Evolutionary conservation across 2,329 filamentous ascomycete species (phyloP).

Genomic region (Aspergillus novofumigatus): DNA sequence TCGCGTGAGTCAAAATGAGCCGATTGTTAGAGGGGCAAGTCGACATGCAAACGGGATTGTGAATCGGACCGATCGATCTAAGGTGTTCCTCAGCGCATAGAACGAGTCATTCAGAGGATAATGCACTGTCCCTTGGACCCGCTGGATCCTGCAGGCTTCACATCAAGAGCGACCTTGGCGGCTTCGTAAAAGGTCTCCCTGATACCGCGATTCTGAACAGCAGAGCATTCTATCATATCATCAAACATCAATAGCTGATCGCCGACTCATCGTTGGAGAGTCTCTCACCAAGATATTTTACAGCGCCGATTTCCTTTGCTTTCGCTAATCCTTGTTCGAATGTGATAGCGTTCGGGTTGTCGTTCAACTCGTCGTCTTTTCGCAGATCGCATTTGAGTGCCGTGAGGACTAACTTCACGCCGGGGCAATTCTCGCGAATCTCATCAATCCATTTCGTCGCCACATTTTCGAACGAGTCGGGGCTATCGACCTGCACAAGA

Average conservation of each 20-base stretch:
- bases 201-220: slow-evolving; percentile 95
- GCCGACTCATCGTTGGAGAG: background rate
- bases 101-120: slow-evolving; percentile 28
- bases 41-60: no score
- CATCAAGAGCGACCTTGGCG: slow-evolving; percentile 76
- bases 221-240: slow-evolving; percentile 74
- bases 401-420: slow-evolving; percentile 89
- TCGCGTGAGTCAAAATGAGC: background rate
- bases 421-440: slow-evolving; percentile 95
- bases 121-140: slow-evolving; percentile 30
- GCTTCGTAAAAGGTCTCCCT: slow-evolving; percentile 99
- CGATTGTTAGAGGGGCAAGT: background rate
- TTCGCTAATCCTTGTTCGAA: slow-evolving; percentile 91
- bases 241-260: background rate
- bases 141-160: slow-evolving; percentile 38
- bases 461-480: slow-evolving; percentile 95
- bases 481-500: slow-evolving; percentile 68
- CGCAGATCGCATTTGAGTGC: slow-evolving; percentile 95
- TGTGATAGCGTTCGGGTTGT: slow-evolving; percentile 63
- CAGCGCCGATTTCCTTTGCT: slow-evolving; percentile 82
- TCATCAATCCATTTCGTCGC: slow-evolving; percentile 98
- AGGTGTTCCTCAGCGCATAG: background rate
- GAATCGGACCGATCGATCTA: no score
- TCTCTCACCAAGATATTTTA: slow-evolving; percentile 74
- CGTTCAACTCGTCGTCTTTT: slow-evolving; percentile 70